Percentiles rank a stretch among this genome's conserved stretches.
phyloP scores from a whole-genome alignment of 2,329 filamentous ascomycete species.

The Reticulascus tulasneorum region DNA sequence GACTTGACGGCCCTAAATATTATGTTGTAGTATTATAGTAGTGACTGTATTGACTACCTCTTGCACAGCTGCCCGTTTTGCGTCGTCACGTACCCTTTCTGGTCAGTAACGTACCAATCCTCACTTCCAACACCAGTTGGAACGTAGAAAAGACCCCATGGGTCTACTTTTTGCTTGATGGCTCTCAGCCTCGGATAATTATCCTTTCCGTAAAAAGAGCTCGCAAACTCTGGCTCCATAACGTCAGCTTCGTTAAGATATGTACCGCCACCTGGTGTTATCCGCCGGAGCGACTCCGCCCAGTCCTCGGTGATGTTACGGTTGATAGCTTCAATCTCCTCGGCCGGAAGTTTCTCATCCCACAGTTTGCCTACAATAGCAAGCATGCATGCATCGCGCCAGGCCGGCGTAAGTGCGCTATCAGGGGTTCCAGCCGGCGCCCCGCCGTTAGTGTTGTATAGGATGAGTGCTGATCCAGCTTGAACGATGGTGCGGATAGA shows the following conservation, averaged over 20 bases:
- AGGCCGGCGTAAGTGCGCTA: constrained; percentile 40
- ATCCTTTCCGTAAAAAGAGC: constrained; percentile 24
- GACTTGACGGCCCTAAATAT: no score
- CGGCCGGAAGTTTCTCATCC: constrained; percentile 4
- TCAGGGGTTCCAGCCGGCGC: constrained; percentile 17
- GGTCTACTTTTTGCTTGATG: constrained; percentile 27
- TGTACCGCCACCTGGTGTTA: constrained; percentile 19
- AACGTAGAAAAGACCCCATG: constrained; percentile 23
- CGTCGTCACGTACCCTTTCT: constrained; percentile 14
- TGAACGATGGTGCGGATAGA: constrained; percentile 19
- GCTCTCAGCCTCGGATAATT: constrained; percentile 22
- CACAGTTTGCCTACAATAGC: constrained; percentile 20
- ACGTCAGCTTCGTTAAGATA: constrained; percentile 28
- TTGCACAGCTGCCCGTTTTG: constrained; percentile 8
- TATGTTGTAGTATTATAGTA: no score
- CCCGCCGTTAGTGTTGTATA: constrained; percentile 15
- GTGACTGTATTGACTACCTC: no score
- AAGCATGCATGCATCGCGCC: constrained; percentile 36
- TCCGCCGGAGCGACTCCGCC: constrained; percentile 23
- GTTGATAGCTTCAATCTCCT: constrained; percentile 16
- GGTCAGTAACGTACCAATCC: constrained; percentile 17
- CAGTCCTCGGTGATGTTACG: constrained; percentile 25
- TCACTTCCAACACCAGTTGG: constrained; percentile 24
- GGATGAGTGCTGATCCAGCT: constrained; percentile 17
- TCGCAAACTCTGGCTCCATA: constrained; percentile 24